Evolutionary conservation across 768 basidiomycete genomes (phyloP), one percentile per base, ranked within the genome.

Genomic region (Gloeopeniophorella convolvens): DNA sequence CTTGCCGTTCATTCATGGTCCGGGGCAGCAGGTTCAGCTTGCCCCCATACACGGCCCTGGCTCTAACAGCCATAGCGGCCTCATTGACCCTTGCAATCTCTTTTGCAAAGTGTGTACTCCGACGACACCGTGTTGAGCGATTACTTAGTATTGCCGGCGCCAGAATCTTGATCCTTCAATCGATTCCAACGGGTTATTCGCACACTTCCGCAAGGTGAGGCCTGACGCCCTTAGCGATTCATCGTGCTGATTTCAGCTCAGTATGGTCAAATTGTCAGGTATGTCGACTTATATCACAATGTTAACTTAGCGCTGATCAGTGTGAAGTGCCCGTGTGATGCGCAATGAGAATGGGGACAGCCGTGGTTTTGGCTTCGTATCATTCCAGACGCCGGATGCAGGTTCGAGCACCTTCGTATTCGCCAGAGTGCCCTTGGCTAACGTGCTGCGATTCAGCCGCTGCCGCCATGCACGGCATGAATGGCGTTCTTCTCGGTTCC

Each of bases 241-340:
- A 18, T 24, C 18, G 13, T 47, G 27, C 54, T 47, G 18, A 58
- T 20, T 32, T 23, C 27, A 13, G 15, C 16, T 4, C 58, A 91
- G 85, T 95, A 82, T 65, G 92, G 92, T 33, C 81, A 85, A 68
- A 92, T 94, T 56, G 87, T 92, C 55, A 92, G 88, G 83, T 88
- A 72, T 36, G n/a, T 32, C 11, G 37, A 31, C 16, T 24, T 56
- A 7, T 12, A 9, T 32, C 20, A 15, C 18, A 21, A 20, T 39
- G 23, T 48, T 34, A 31, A 24, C 28, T 9, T 24, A n/a, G 39
- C 45, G 27, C 46, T 51, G 23, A 48, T 35, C 42, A 28, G 5
- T 36, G 30, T 18, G n/a, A 46, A 90, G 89, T 68, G 92, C 92
- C 37, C 83, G 91, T 51, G 90, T 94, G 34, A 93, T 94, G 92